Evolutionary conservation across 441 rosid genomes (phyloP).

Genomic region (Croton setiger): DNA sequence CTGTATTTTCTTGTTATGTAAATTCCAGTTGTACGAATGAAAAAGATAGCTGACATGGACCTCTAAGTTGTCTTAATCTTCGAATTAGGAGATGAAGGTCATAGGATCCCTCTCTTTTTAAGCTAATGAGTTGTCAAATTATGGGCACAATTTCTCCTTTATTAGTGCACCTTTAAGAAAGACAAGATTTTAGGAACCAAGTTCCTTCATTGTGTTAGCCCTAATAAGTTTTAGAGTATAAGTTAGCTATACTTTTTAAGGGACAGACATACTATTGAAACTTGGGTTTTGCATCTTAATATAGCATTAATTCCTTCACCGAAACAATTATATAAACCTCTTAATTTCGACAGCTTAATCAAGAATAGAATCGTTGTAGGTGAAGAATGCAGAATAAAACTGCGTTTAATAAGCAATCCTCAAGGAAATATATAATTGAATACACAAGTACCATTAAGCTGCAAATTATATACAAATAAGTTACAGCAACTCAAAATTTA

Average conservation of each 20-base stretch:
- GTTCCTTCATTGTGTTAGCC: conserved; percentile 6
- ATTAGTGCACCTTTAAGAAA: conserved; percentile 16
- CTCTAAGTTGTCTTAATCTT: conserved; percentile 12
- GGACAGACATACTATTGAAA: conserved; percentile 9
- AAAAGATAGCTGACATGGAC: not conserved
- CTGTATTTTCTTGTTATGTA: not conserved
- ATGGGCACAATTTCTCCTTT: conserved; percentile 24
- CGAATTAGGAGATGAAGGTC: conserved; percentile 15
- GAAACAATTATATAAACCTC: not conserved
- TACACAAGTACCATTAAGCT: not conserved
- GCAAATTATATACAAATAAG: not conserved
- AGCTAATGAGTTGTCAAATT: conserved; percentile 33
- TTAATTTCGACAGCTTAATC: conserved; percentile 11
- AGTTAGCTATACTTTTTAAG: conserved; percentile 15
- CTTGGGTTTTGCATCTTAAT: conserved; percentile 3
- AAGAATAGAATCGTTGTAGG: too few species aligned
- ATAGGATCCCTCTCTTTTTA: conserved; percentile 25
- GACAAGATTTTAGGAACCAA: conserved; percentile 20
- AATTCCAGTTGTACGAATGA: conserved; percentile 6
- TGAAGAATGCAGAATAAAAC: not conserved
- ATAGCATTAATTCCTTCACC: not conserved
- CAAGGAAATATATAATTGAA: too few species aligned
- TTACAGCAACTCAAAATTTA: not conserved
- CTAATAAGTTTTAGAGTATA: conserved; percentile 21
- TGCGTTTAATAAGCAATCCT: not conserved